Conservation (phyloP, 371 early-diverging fungal species). For the Aphelidium insulamus region DNA sequence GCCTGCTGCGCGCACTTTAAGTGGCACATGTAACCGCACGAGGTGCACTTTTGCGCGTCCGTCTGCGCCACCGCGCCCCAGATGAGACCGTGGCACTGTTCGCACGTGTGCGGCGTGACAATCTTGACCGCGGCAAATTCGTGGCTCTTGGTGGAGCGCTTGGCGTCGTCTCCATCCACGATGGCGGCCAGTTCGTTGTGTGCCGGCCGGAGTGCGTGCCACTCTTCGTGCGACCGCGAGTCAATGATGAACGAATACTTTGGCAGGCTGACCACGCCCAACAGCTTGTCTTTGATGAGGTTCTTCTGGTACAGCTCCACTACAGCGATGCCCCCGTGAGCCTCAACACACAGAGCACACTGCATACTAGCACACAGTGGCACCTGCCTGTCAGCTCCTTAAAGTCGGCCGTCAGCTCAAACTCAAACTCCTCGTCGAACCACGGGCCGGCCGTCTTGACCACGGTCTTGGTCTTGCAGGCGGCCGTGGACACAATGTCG, state of each 20-base stretch:
- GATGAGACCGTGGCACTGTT: no score
- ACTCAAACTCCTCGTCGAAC: slow-evolving; percentile 3
- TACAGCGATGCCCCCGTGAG: neutral
- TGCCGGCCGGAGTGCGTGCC: neutral
- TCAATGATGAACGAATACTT: neutral
- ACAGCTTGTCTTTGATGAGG: neutral
- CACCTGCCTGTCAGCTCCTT: neutral
- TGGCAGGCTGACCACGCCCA: neutral
- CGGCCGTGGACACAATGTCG: no score
- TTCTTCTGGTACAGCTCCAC: slow-evolving; percentile 1
- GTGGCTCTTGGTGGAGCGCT: neutral
- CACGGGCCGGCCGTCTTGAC: no score
- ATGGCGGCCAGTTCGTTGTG: neutral
- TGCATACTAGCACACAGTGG: neutral
- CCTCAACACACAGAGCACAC: neutral
- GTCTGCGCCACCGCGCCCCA: no score
- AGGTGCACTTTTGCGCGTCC: no score
- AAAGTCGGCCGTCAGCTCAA: neutral
- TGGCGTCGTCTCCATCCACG: neutral
- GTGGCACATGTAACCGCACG: no score
- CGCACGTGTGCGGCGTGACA: no score
- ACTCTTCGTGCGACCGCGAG: neutral
- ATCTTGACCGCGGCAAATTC: neutral
- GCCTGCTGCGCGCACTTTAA: no score
- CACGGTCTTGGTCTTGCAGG: no score